Evolutionary conservation across 106 monocot species (phyloP).

Genomic region (Phalaenopsis aphrodite): DNA sequence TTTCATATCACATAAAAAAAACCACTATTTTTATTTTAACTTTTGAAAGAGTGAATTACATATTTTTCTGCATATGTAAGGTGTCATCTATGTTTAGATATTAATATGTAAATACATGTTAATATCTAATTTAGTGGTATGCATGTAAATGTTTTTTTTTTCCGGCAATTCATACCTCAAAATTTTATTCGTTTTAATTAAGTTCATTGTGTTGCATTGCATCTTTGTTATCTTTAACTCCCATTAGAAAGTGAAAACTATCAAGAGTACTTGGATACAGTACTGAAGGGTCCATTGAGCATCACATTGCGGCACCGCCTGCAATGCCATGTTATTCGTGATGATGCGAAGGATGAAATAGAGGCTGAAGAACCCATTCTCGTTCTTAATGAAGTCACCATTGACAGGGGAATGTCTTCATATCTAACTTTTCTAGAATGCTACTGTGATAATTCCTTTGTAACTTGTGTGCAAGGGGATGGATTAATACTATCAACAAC

Average conservation of each 20-base stretch:
- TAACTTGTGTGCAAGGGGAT: slow-evolving; percentile 95
- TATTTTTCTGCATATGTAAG: no score
- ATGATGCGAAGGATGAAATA: slow-evolving; percentile 73
- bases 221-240: slow-evolving; percentile 31
- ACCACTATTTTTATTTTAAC: no score
- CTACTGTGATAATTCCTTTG: slow-evolving; percentile 94
- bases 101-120: no score
- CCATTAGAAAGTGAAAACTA: slow-evolving; percentile 80
- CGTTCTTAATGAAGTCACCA: slow-evolving; percentile 95
- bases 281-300: slow-evolving; percentile 76
- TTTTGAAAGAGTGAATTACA: no score
- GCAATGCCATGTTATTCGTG: slow-evolving; percentile 86
- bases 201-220: neutral
- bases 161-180: neutral
- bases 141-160: neutral
- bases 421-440: slow-evolving; percentile 96
- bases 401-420: slow-evolving; percentile 94
- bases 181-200: neutral
- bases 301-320: slow-evolving; percentile 86
- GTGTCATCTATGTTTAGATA: no score
- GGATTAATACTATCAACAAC: slow-evolving; percentile 95
- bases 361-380: slow-evolving; percentile 80
- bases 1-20: no score
- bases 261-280: slow-evolving; percentile 49
- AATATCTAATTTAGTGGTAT: no score